Evolutionary conservation across 768 basidiomycete genomes (phyloP), one percentile per base, ranked within the genome.

Genomic region (Rhodotorula kratochvilovae): DNA sequence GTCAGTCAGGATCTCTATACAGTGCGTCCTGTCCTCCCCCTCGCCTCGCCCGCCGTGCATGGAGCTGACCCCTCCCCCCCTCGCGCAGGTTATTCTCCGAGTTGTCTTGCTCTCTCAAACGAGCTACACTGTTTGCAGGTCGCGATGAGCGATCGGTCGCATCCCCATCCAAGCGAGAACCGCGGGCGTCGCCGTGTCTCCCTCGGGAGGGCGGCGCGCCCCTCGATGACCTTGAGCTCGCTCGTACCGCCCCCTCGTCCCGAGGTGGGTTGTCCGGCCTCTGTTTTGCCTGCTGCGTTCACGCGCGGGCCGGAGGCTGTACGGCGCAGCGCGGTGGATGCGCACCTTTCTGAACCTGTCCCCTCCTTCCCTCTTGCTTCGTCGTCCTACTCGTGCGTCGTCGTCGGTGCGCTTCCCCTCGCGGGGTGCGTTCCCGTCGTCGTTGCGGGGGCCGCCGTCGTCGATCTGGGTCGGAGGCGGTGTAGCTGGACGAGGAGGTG

Each of bases 251-350:
- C 63, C 63, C 66, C 50, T 67, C 66, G 58, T 55, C 42, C 35
- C 57, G 57, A 67, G 57, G 66, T 67, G 66, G 63, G 57, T 61
- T 61, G 50, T 55, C 45, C 60, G 53, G 59, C 51, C 60, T 46
- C 43, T 23, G 19, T 35, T n/a, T n/a, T n/a, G 19, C 25, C 59
- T 42, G 36, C 31, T 7, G 23, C 31, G 29, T 35, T 36, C 39
- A n/a, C 56, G 56, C 6, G 51, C 27, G 51, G n/a, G 53, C 55
- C 45, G 43, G 62, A 50, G 63, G 63, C 59, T 70, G 68, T 70
- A 59, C 68, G 55, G 50, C 68, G 68, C 54, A 54, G 68, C 63
- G 68, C 63, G 68, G 68, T 65, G 68, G 68, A 70, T 61, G 68
- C 63, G 68, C 53, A 60, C 63, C 63, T 58, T 57, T 60, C 68